These are phyloP conservation scores for Botryotinia narcissicola DNA, from an alignment of 2,329 filamentous ascomycete genomes.

Conservation along the genomic window DNA sequence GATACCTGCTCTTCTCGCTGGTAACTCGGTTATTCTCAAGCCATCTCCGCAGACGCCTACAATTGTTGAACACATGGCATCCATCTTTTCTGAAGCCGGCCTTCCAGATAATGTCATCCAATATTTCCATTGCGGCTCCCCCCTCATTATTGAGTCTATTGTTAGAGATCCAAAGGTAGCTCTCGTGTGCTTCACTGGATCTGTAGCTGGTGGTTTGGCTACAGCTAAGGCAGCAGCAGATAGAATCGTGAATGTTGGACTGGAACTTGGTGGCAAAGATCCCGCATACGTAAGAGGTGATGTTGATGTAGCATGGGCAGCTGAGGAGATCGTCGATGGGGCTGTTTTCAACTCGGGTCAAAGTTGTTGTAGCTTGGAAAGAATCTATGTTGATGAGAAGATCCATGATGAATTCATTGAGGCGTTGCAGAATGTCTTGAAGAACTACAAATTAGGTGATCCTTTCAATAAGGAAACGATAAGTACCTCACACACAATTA, in stretches of 20 bases:
- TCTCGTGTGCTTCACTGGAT: slow-evolving; percentile 90
- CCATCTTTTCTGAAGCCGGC: slow-evolving; percentile 76
- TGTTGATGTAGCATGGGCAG: slow-evolving; percentile 86
- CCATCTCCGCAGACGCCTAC: slow-evolving; percentile 94
- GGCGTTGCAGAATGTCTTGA: slow-evolving; percentile 75
- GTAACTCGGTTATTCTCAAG: slow-evolving; percentile 90
- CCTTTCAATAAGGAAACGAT: slow-evolving; percentile 70
- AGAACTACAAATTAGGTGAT: slow-evolving; percentile 83
- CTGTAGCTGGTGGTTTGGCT: slow-evolving; percentile 80
- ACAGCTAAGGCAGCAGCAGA: slow-evolving; percentile 83
- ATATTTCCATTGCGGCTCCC: slow-evolving; percentile 86
- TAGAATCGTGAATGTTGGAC: slow-evolving; percentile 78
- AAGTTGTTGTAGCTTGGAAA: slow-evolving; percentile 90
- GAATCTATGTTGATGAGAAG: slow-evolving; percentile 83
- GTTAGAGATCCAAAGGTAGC: slow-evolving; percentile 74
- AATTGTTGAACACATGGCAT: slow-evolving; percentile 77
- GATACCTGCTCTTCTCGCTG: slow-evolving; percentile 84
- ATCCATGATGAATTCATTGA: slow-evolving; percentile 81
- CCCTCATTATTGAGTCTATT: slow-evolving; percentile 71
- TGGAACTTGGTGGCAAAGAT: slow-evolving; percentile 94
- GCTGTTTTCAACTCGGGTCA: slow-evolving; percentile 99
- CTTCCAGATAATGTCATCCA: slow-evolving; percentile 82
- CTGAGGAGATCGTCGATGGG: slow-evolving; percentile 91
- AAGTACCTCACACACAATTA: slow-evolving; percentile 3
- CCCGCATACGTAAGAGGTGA: slow-evolving; percentile 85